Evolutionary conservation across 1,139 yeast species (phyloP), one percentile per base, ranked within the genome.

Genomic region (Geotrichum bryndzae): DNA sequence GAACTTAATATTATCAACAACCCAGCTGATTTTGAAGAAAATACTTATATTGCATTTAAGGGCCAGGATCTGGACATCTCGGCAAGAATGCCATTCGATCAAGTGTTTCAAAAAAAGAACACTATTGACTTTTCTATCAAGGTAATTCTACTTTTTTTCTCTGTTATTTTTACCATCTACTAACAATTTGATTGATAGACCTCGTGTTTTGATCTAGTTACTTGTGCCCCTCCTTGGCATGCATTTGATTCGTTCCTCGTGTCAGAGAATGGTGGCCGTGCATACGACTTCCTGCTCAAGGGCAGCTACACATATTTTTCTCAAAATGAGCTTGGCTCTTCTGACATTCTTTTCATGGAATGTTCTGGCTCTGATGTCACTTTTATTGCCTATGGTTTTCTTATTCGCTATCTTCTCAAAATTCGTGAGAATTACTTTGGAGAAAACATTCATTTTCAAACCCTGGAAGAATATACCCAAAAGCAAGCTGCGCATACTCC

Each of bases 161-260:
- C 1, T 54, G 22, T 48, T 54, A 11, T 56, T 46, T 15, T 46
- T 11, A 11, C 8, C 46, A 15, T n/a, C 29, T 48, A 18, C 48
- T n/a, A 13, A 15, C 22, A 18, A 18, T 35, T 3, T n/a, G n/a
- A 23, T 23, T 31, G 27, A 5, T 31, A 60, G 51, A 87, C 96
- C 0, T 84, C 90, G 0, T 75, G 75, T 59, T 84, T 90, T 67
- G 82, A 86, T 60, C 70, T 92, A 56, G 77, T 82, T 0, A 74
- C 92, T 5, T 88, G 86, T 64, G 84, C 95, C 0, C 98, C 98
- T 0, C 87, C 94, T 0, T 94, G 98, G 96, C 96, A 90, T 70
- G 91, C 98, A 0, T 77, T 85, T 22, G 82, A 85, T 66, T 86
- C 88, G 56, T 94, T 92, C 67, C 73, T 88, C 76, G 81, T 80